A percentile compares a stretch with the other conserved stretches of the same genome.
phyloP scores from a whole-genome alignment of 768 basidiomycete genomes.

The Tylopilus vinaceipallidus region DNA sequence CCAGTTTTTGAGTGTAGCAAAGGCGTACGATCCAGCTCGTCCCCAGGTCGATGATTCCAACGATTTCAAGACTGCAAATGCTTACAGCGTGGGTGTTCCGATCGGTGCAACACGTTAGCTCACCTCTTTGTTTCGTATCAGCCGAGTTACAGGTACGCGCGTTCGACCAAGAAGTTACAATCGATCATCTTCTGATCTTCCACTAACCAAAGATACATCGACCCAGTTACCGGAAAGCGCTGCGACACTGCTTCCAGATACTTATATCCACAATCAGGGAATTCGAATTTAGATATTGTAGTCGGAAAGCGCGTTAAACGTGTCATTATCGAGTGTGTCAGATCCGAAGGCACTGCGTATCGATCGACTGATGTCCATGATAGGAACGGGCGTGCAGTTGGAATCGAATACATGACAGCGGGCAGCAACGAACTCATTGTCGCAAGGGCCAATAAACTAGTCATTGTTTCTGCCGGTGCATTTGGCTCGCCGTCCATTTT shows the following conservation, averaged over 20 bases:
- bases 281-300: conserved; percentile 28
- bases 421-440: conserved; percentile 2
- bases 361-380: not conserved
- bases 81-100: conserved; percentile 23
- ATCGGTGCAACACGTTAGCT: not conserved
- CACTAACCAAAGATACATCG: conserved; percentile 45
- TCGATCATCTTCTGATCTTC: not conserved
- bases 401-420: conserved; percentile 33
- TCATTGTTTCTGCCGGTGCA: conserved; percentile 50
- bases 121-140: not conserved
- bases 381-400: conserved; percentile 35
- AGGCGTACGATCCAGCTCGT: conserved; percentile 46
- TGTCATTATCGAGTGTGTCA: not conserved
- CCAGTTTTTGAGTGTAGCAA: conserved; percentile 47
- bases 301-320: conserved; percentile 21
- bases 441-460: conserved; percentile 34
- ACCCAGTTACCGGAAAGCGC: conserved; percentile 36
- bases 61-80: conserved; percentile 34
- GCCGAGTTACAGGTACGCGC: conserved; percentile 20
- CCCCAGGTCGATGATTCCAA: conserved; percentile 46
- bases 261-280: conserved; percentile 33
- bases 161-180: too few relatives aligned
- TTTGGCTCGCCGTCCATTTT: conserved; percentile 56
- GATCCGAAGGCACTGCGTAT: not conserved
- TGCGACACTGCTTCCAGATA: conserved; percentile 32